phyloP scores from a whole-genome alignment of 2,329 filamentous ascomycete genomes.

The Fusarium paranaense region DNA sequence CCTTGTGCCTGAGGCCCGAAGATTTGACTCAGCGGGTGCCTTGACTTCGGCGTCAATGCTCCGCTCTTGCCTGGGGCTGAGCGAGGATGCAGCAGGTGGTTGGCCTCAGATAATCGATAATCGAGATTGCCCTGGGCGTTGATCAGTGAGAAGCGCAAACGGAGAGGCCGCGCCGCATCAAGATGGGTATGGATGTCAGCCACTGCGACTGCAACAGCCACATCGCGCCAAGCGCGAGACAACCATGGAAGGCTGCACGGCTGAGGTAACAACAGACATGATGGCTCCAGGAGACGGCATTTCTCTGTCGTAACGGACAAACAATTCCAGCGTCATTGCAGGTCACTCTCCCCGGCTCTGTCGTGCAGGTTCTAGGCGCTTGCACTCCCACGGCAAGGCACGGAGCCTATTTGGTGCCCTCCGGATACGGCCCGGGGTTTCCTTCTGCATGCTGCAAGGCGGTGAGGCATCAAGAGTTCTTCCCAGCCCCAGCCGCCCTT shows the following conservation, averaged over 20 bases:
- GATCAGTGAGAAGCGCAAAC: background rate
- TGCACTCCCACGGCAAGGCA: constrained; percentile 13
- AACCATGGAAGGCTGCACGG: background rate
- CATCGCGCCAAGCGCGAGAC: background rate
- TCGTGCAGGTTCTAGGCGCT: constrained; percentile 18
- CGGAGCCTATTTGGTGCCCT: constrained; percentile 20
- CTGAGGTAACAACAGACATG: background rate
- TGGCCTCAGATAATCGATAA: background rate
- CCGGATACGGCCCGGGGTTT: constrained; percentile 26
- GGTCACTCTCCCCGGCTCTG: constrained; percentile 4
- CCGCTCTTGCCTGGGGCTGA: background rate
- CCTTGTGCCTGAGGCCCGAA: background rate
- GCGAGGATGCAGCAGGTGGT: background rate
- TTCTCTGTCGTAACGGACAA: background rate
- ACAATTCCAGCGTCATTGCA: constrained; percentile 4
- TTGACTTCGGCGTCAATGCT: background rate
- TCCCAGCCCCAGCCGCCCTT: constrained; percentile 25
- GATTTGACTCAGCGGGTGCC: background rate
- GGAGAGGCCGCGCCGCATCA: background rate
- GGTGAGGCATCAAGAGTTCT: constrained; percentile 43
- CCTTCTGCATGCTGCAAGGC: constrained; percentile 29
- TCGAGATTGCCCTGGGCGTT: background rate
- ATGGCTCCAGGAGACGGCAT: background rate
- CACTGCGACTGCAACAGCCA: background rate
- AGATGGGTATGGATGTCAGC: background rate